Percentiles rank a stretch among this genome's conserved stretches.
Evolutionary conservation across 1,284 basidiomycete genomes (phyloP).

Genomic region (Malassezia vespertilionis): DNA sequence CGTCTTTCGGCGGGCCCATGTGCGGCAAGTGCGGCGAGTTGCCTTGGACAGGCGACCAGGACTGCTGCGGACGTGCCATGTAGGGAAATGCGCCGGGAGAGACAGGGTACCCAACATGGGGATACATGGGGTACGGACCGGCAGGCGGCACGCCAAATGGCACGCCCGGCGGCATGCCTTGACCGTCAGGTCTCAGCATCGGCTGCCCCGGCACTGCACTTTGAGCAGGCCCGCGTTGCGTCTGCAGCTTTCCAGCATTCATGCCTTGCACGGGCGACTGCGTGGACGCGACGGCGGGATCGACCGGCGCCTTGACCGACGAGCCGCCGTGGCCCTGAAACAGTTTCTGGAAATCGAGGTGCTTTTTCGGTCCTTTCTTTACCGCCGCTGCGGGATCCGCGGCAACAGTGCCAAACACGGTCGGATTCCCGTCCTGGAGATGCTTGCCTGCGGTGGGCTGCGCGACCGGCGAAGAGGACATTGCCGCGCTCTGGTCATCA

Average conservation of each 20-base stretch:
- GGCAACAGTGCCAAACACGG: conserved; percentile 46
- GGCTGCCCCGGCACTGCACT: too few species aligned
- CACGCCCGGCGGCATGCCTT: not conserved
- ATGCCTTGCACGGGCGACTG: not conserved
- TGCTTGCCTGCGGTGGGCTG: conserved; percentile 43
- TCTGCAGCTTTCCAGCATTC: not conserved
- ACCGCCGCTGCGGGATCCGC: conserved; percentile 35
- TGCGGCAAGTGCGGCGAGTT: conserved; percentile 1
- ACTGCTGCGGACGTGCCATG: conserved; percentile 13
- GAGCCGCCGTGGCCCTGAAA: conserved; percentile 37
- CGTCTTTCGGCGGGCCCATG: not conserved
- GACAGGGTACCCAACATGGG: conserved; percentile 15
- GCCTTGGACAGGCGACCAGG: conserved; percentile 4
- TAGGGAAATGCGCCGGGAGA: conserved; percentile 14
- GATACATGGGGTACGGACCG: conserved; percentile 17
- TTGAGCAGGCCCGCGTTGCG: not conserved
- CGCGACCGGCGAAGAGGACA: conserved; percentile 49
- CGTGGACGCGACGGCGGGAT: not conserved
- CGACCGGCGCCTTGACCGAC: not conserved
- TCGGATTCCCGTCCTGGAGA: conserved; percentile 40
- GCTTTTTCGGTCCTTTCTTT: conserved; percentile 50
- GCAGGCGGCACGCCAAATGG: conserved; percentile 1
- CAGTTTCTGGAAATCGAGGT: conserved; percentile 48
- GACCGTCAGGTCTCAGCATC: too few species aligned
- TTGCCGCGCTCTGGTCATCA: conserved; percentile 46